phyloP scores from a whole-genome alignment of 352 stramenopile species.

The Thraustochytrium striatum region DNA sequence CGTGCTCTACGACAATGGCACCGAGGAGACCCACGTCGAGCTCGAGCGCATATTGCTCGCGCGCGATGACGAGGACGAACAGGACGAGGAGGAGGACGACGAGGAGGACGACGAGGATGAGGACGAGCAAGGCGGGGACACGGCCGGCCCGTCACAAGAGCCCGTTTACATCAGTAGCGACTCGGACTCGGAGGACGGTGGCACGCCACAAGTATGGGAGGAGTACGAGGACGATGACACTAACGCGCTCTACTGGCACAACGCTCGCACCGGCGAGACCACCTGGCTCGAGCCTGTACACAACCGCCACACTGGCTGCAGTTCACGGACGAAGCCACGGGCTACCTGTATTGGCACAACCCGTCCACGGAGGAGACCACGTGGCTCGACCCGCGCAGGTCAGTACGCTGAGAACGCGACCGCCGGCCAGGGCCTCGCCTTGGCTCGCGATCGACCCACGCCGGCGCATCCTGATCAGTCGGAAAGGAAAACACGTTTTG shows the following conservation, averaged over 20 bases:
- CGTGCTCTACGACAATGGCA: slow-evolving; percentile 10
- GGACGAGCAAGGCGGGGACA: neutral
- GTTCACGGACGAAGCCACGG: slow-evolving; percentile 31
- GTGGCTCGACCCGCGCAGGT: neutral
- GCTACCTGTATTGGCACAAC: slow-evolving; percentile 21
- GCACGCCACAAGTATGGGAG: slow-evolving; percentile 16
- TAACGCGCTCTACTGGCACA: neutral
- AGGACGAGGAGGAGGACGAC: neutral
- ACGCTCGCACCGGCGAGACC: neutral
- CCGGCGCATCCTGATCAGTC: no score
- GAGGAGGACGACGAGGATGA: neutral
- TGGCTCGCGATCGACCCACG: no score
- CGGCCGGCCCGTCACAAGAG: neutral
- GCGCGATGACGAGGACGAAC: neutral
- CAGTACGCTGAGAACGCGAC: no score
- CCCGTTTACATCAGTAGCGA: neutral
- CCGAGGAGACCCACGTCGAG: neutral
- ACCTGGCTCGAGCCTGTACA: slow-evolving; percentile 5
- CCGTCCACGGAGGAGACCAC: slow-evolving; percentile 8
- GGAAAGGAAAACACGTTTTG: no score
- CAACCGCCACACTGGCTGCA: neutral
- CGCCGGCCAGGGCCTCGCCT: no score
- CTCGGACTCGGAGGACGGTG: neutral
- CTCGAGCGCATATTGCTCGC: slow-evolving; percentile 19
- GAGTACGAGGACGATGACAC: slow-evolving; percentile 9